These are phyloP conservation scores for Arabis hirsuta DNA, from an alignment of 345 rosid genomes.

Conservation along the genomic window DNA sequence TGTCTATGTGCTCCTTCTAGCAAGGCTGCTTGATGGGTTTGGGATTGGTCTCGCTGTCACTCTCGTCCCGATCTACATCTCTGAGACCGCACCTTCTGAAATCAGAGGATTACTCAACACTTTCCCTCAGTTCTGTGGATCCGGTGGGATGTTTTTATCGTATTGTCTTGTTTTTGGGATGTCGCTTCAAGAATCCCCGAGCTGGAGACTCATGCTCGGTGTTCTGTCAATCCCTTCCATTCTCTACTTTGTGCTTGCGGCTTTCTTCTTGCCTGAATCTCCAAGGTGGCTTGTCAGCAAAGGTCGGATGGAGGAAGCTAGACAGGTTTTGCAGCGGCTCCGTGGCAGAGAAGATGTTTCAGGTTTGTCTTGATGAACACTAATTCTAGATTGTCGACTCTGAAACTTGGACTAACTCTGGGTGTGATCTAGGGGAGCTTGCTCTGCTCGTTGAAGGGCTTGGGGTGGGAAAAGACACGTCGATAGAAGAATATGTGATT, in stretches of 20 bases:
- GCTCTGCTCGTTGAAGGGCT: constrained; percentile 94
- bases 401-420: neutral
- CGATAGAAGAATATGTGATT: constrained; percentile 80
- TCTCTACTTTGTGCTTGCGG: constrained; percentile 53
- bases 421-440: constrained; percentile 70
- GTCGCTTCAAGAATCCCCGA: constrained; percentile 70
- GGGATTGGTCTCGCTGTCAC: constrained; percentile 85
- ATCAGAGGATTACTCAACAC: constrained; percentile 79
- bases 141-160: constrained; percentile 81
- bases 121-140: constrained; percentile 81
- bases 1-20: constrained; percentile 70
- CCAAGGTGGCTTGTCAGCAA: constrained; percentile 96
- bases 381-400: constrained; percentile 18
- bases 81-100: constrained; percentile 87
- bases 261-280: constrained; percentile 87
- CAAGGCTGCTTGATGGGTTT: constrained; percentile 79
- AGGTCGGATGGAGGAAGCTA: constrained; percentile 82
- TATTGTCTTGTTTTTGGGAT: constrained; percentile 85
- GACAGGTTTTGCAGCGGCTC: constrained; percentile 66
- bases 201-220: constrained; percentile 91
- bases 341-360: constrained; percentile 88
- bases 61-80: constrained; percentile 75
- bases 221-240: constrained; percentile 73
- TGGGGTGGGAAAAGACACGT: constrained; percentile 77
- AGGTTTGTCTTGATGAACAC: constrained; percentile 52